A percentile compares a stretch with the other conserved stretches of the same genome.
Conservation (phyloP, 352 stramenopile species). For the Pythium myriotylum region DNA sequence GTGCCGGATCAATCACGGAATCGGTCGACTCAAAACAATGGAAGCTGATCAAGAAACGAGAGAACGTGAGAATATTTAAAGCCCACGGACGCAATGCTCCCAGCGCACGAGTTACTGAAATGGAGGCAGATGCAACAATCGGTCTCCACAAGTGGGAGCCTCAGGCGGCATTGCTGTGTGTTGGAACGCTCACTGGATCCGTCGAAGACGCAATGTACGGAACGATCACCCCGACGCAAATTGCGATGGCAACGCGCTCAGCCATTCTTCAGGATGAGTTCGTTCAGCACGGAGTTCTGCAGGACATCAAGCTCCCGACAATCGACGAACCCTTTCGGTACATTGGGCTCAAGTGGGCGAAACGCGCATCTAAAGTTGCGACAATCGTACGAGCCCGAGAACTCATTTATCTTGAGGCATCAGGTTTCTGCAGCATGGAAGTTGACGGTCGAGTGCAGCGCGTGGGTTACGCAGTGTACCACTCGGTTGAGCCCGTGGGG, state of each 20-base stretch:
- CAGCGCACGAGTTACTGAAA: no score
- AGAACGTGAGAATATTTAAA: no score
- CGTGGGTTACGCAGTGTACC: background rate
- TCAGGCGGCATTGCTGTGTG: background rate
- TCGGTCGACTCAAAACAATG: no score
- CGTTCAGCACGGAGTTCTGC: background rate
- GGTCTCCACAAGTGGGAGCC: no score
- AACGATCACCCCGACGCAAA: background rate
- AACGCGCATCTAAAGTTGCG: background rate
- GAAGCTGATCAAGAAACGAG: no score
- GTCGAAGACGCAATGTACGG: constrained; percentile 11
- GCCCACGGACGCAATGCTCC: no score
- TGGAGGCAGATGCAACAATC: no score
- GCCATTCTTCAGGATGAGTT: constrained; percentile 2
- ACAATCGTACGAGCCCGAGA: background rate
- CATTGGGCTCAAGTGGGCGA: constrained; percentile 8
- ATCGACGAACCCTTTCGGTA: constrained; percentile 3
- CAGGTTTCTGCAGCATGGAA: background rate
- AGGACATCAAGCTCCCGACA: constrained; percentile 1
- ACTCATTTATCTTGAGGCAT: background rate
- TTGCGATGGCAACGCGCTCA: constrained; percentile 1
- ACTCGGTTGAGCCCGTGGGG: background rate
- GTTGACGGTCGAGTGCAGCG: background rate
- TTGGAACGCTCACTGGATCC: background rate
- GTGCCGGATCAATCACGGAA: no score